Base-by-base conservation (phyloP, 768 basidiomycete species). In the Botryobasidium botryosum region DNA sequence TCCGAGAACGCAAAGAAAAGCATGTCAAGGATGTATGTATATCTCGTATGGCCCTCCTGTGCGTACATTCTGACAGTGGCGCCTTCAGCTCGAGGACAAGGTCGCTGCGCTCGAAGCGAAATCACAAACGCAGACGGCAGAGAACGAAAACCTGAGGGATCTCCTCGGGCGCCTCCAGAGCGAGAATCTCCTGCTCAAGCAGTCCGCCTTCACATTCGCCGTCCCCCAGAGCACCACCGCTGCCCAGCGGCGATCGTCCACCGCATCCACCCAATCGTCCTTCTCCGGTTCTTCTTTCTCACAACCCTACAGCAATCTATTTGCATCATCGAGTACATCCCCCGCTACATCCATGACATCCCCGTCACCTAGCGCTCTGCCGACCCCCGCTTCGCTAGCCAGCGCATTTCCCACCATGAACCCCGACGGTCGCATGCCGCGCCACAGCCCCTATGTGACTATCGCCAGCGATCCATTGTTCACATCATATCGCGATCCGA, bases 1-100 rank as follows among this genome's bases (percentile, higher is more conserved):
- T 99, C 67, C 69, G 92, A 45, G 94, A 97, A 61, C 72, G 92
- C 50, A 91, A 96, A 63, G 92, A 99, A 64, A 87, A 85, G 55
- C 90, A 94, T 60, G 86, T 97, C 52, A 88, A 86, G 58, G 90
- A 94, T 59, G 90, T 94, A 56, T 65, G 86, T 70, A 10, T 33
- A 24, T 37, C 10, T 42, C 20, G 20, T 42, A 26, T 31, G 13
- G 23, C 2, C 36, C 36, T 43, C 13, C 25, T 18, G 7, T 10
- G 21, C 40, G 17, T 24, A 12, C 20, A 27, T 45, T 18, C 7
- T 13, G 18, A n/a, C 13, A 18, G n/a, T 17, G 13, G 2, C 18
- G n/a, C 38, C 23, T 20, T 7, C 45, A 94, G 84, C 68, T 97
- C 44, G 92, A 97, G 59, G 87, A 90, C 59, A 77, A 90, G 58